Evolutionary conservation across 1,284 basidiomycete species (phyloP).

Genomic region (Ustilago loliicola): DNA sequence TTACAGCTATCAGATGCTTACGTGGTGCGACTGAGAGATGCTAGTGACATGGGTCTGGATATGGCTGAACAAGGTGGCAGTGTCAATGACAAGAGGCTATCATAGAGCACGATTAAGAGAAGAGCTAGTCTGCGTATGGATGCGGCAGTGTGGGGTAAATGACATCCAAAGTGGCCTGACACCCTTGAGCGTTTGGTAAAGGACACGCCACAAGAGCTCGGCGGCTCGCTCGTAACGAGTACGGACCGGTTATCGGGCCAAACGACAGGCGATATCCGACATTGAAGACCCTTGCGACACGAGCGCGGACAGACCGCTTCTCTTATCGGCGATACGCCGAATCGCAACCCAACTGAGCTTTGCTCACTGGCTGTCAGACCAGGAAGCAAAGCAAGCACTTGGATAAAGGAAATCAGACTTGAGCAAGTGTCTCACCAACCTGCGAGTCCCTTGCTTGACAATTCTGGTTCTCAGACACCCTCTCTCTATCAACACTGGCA

Average conservation of each 20-base stretch:
- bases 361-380: too few relatives aligned
- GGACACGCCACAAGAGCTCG: conserved; percentile 1
- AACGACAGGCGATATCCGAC: not conserved
- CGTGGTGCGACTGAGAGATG: not conserved
- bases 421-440: not conserved
- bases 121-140: not conserved
- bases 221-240: not conserved
- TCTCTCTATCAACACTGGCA: not conserved
- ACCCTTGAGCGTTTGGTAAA: not conserved
- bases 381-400: too few relatives aligned
- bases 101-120: not conserved
- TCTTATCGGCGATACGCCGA: not conserved
- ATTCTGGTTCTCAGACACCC: conserved; percentile 2
- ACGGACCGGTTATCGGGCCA: not conserved
- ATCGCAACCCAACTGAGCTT: too few relatives aligned
- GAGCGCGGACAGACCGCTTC: not conserved
- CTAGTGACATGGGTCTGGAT: not conserved
- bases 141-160: not conserved
- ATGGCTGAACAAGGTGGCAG: not conserved
- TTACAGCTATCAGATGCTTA: conserved; percentile 1
- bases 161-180: conserved; percentile 5
- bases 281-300: not conserved
- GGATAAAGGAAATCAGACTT: not conserved
- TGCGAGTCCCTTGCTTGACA: conserved; percentile 13
- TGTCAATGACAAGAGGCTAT: not conserved